Conservation (phyloP, 306 rosid species). For the Casuarina equisetifolia region DNA sequence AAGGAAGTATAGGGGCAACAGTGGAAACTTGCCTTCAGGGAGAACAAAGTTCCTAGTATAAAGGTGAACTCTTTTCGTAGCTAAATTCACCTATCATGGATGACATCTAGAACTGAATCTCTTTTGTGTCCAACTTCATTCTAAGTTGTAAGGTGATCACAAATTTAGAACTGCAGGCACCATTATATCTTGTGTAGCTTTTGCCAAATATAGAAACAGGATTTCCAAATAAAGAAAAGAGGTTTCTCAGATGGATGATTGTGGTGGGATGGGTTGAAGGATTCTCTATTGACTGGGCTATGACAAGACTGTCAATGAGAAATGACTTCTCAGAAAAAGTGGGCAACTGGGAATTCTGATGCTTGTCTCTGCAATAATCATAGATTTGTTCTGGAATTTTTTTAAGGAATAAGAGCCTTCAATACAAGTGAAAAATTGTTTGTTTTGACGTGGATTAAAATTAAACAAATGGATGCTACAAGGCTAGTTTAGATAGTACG, state of each 20-base stretch:
- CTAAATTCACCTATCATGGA: too few species aligned
- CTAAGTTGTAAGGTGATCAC: not conserved
- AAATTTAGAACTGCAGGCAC: not conserved
- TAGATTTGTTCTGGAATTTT: not conserved
- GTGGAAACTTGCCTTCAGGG: not conserved
- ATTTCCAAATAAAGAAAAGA: not conserved
- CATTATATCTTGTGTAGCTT: not conserved
- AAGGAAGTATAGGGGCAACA: too few species aligned
- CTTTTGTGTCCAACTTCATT: not conserved
- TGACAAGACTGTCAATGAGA: not conserved
- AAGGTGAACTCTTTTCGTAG: too few species aligned
- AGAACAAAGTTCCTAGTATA: too few species aligned
- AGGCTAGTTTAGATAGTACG: not conserved
- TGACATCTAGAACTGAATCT: not conserved
- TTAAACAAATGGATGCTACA: not conserved
- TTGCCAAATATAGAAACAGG: not conserved
- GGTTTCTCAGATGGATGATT: not conserved
- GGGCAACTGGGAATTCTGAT: not conserved
- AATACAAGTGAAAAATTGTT: not conserved
- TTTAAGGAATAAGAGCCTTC: not conserved
- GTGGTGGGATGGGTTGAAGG: not conserved
- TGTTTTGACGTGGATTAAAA: not conserved
- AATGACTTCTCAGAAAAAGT: not conserved
- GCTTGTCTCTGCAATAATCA: not conserved
- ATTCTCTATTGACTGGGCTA: not conserved